A percentile compares a stretch with the other conserved stretches of the same genome.
Conservation (phyloP, 2,329 filamentous ascomycete species). For the Metarhizium sp. region DNA sequence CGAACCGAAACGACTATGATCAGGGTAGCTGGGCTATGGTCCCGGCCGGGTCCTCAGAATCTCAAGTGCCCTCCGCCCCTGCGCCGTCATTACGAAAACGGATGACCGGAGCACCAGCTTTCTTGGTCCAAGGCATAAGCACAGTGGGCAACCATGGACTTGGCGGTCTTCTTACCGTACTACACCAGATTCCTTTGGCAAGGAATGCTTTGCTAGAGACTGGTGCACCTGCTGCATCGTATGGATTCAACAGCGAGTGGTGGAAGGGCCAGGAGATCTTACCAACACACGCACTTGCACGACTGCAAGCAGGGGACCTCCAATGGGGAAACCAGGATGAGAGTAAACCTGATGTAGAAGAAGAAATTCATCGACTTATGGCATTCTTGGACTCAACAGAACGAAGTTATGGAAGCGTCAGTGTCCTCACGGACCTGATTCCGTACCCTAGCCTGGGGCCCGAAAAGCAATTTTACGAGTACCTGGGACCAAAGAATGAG, state of each 20-base stretch:
- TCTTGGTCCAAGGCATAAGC: slow-evolving; percentile 32
- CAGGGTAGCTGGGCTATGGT: slow-evolving; percentile 51
- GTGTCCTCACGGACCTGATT: slow-evolving; percentile 32
- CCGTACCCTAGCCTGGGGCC: slow-evolving; percentile 23
- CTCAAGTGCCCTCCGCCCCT: slow-evolving; percentile 10
- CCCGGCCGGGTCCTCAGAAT: slow-evolving; percentile 22
- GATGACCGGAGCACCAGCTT: slow-evolving; percentile 33
- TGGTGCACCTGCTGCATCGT: slow-evolving; percentile 32
- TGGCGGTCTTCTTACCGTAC: slow-evolving; percentile 46
- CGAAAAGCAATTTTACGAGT: slow-evolving; percentile 36
- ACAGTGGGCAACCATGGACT: slow-evolving; percentile 31
- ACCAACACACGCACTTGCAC: slow-evolving; percentile 25
- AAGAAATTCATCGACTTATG: slow-evolving; percentile 53
- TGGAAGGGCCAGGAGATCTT: slow-evolving; percentile 49
- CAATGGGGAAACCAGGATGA: slow-evolving; percentile 19
- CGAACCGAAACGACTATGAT: slow-evolving; percentile 46
- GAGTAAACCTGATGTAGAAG: slow-evolving; percentile 29
- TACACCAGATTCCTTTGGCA: slow-evolving; percentile 49
- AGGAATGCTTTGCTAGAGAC: slow-evolving; percentile 44
- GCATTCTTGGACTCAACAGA: slow-evolving; percentile 54
- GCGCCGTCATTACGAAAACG: slow-evolving; percentile 36
- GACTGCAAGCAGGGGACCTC: slow-evolving; percentile 20
- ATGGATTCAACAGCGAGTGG: slow-evolving; percentile 50
- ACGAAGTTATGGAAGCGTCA: slow-evolving; percentile 48
- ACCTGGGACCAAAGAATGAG: slow-evolving; percentile 22